A percentile compares a stretch with the other conserved stretches of the same genome.
Conservation (phyloP, 805 yeast genomes). For the Komagataella kurtzmanii region DNA sequence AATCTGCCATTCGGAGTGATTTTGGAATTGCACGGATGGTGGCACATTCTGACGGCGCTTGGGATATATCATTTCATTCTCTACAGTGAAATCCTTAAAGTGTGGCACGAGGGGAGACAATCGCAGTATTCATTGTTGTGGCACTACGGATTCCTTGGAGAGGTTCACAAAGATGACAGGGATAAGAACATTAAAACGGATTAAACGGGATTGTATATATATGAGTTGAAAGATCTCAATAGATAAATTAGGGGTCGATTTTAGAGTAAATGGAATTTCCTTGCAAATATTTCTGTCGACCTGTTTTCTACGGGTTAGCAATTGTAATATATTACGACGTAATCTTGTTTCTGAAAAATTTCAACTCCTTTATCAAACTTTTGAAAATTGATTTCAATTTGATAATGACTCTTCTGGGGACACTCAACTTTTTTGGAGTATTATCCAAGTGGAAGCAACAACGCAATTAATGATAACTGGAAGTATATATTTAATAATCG, state of each 20-base stretch:
- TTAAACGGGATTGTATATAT: not conserved
- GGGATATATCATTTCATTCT: constrained; percentile 78
- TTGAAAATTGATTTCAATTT: no score
- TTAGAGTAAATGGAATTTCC: no score
- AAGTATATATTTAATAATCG: no score
- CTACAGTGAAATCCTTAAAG: constrained; percentile 59
- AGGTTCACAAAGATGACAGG: constrained; percentile 16
- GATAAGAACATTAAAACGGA: constrained; percentile 1
- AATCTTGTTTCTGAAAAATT: no score
- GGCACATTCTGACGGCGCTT: constrained; percentile 75
- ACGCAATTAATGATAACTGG: no score
- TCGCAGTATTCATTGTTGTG: constrained; percentile 40
- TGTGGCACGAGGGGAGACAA: constrained; percentile 41
- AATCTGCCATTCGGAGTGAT: constrained; percentile 80
- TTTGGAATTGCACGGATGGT: constrained; percentile 89
- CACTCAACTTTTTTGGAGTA: no score
- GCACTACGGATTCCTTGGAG: constrained; percentile 44
- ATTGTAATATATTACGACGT: no score
- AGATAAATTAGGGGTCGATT: not conserved
- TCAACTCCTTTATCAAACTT: no score
- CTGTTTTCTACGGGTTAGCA: no score
- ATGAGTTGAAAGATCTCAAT: not conserved
- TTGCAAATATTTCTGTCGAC: no score
- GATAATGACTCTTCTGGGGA: no score
- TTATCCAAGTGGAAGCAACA: no score